Evolutionary conservation across 2,329 filamentous ascomycete genomes (phyloP).

Genomic region (Sclerotinia borealis): DNA sequence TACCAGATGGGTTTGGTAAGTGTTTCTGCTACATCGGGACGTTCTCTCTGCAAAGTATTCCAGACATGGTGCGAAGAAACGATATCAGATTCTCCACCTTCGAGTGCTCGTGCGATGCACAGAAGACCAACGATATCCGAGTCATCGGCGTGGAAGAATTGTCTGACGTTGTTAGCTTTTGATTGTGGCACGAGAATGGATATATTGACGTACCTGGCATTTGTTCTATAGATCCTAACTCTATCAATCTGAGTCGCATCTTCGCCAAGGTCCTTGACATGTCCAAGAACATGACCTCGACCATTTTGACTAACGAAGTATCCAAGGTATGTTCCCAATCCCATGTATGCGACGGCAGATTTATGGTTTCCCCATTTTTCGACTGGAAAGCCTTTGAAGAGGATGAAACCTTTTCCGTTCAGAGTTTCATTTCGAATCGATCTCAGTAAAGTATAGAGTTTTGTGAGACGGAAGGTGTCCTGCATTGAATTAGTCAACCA

Average conservation of each 20-base stretch:
- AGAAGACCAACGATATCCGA: constrained; percentile 77
- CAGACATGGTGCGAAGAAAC: constrained; percentile 74
- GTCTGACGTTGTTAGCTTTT: constrained; percentile 36
- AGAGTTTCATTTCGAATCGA: constrained; percentile 60
- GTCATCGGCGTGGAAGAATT: constrained; percentile 84
- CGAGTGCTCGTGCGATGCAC: constrained; percentile 69
- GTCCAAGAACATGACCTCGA: constrained; percentile 76
- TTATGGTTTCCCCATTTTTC: constrained; percentile 70
- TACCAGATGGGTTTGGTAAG: constrained; percentile 80
- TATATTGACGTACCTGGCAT: constrained; percentile 48
- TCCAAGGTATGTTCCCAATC: constrained; percentile 75
- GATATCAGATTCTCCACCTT: constrained; percentile 80
- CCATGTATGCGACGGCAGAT: constrained; percentile 85
- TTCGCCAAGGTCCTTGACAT: constrained; percentile 79
- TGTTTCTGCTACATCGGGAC: constrained; percentile 71
- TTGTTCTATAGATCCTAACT: constrained; percentile 85
- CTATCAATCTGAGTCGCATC: constrained; percentile 59
- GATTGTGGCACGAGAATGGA: background rate
- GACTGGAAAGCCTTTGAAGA: constrained; percentile 82
- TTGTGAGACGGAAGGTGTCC: constrained; percentile 54
- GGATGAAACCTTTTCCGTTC: constrained; percentile 81
- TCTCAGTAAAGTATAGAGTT: constrained; percentile 46
- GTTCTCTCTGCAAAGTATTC: constrained; percentile 68
- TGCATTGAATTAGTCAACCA: constrained; percentile 10
- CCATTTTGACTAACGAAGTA: constrained; percentile 87